Base-by-base conservation (phyloP, 2,329 filamentous ascomycete genomes). In the Pseudogymnoascus sp. region DNA sequence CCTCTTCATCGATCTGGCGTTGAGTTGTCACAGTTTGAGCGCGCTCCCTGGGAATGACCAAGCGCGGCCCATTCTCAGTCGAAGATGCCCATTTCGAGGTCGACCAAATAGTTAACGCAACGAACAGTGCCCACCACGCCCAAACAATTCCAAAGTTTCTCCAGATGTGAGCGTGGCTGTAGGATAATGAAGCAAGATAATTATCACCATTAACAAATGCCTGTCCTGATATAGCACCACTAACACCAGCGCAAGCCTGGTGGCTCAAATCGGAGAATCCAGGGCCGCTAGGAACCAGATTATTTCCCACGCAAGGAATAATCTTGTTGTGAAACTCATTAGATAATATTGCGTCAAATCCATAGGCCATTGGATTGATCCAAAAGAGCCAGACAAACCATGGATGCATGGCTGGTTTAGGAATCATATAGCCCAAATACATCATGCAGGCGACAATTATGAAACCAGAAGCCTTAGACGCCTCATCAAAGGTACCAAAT, bases 331-430 rank as follows among this genome's bases (percentile, higher is more conserved):
- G 80, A 63, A 91, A 90, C 70, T 92, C 88, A 68, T 91, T 91
- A 0, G 85, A 78, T 69, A 91, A 78, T 0, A 92, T 73, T 0
- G 82, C 82, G 66, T 90, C 85, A 63, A 90, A 91, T 0, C 80
- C 85, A 63, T 90, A 91, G 0, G 88, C 83, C 3, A 91, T 75
- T 0, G 88, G 88, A 66, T 88, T 81, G 18, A 88, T 81, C 83
- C 84, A 87, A 65, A 80, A 86, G 2, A 88, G 71, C 85, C 85
- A 88, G 2, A 77, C 75, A 28, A 88, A 81, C 84, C 84, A 88
- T 0, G 81, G 80, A 43, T 84, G 82, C 85, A 88, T 88, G 64
- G 83, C 76, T 23, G 79, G 79, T 25, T 85, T 84, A 2, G 79
- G 79, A 63, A 88, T 87, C 70, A 87, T 78, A 71, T 85, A 88